These are phyloP conservation scores for Geotrichum cucujoidarum DNA, from an alignment of 1,139 yeast species.

Conservation along the genomic window DNA sequence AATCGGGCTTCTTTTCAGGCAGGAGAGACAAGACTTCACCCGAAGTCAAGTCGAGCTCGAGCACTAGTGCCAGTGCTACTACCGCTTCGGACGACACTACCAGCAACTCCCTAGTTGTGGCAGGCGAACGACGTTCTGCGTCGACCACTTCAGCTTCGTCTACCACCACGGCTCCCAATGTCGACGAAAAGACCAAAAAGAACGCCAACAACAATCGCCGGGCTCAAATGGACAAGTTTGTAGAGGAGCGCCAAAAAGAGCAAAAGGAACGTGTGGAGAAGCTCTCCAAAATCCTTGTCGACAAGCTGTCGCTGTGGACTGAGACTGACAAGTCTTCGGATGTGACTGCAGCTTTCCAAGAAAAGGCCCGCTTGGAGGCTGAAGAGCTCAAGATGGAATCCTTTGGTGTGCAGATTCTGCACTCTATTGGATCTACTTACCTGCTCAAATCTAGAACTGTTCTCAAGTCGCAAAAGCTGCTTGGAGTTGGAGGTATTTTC, in stretches of 20 bases:
- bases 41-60: not conserved
- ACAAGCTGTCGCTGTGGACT: conserved; percentile 68
- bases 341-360: conserved; percentile 64
- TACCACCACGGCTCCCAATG: conserved; percentile 27
- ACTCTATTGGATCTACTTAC: conserved; percentile 77
- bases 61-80: not conserved
- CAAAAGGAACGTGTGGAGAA: conserved; percentile 68
- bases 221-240: conserved; percentile 68
- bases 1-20: not conserved
- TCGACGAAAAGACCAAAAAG: conserved; percentile 36
- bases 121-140: not conserved
- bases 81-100: not conserved
- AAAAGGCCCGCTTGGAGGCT: conserved; percentile 74
- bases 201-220: conserved; percentile 47
- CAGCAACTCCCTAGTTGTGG: not conserved
- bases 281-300: conserved; percentile 58
- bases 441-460: conserved; percentile 57
- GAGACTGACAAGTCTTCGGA: conserved; percentile 74
- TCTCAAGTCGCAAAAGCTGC: conserved; percentile 64
- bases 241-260: conserved; percentile 67
- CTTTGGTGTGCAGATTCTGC: conserved; percentile 85
- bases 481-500: conserved; percentile 83
- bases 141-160: not conserved
- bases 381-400: conserved; percentile 89
- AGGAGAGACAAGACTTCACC: not conserved